Base-by-base conservation (phyloP, 179 eudicot genomes). In the Pouteria campechiana region DNA sequence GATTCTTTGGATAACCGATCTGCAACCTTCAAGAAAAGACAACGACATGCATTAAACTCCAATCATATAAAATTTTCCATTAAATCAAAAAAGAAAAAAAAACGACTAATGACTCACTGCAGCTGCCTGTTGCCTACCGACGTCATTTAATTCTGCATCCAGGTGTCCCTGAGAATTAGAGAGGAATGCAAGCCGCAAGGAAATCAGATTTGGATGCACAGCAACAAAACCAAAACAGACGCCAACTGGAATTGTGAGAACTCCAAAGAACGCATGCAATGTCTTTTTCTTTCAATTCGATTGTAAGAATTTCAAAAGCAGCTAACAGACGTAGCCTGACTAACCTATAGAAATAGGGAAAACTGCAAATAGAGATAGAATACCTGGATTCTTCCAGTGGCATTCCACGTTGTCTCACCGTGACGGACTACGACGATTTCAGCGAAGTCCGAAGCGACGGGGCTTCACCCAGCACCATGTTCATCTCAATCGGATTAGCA, bases 341-440 rank as follows among this genome's bases (percentile, higher is more conserved):
- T 3, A 37, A 40, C n/a, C 25, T 28, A 17, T 5, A 45, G 12
- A 5, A 11, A 54, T 13, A 7, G 19, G 3, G 22, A 7, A 41
- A n/a, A n/a, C n/a, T n/a, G n/a, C n/a, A n/a, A n/a, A n/a, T n/a
- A n/a, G 21, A 17, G 2, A 7, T 21, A 42, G 9, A 8, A 12
- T 9, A 86, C 94, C 96, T 87, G 96, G 41, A 87, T 60, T 74
- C 84, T 83, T n/a, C 61, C 59, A 58, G 52, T 54, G 30, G 82
- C 73, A 57, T 88, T 88, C 94, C 94, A 88, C 44, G 79, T 87
- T 6, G 97, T 88, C 48, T 88, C 97, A 1, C 97, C 97, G 46
- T 88, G 97, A 51, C 97, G 94, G 30, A 88, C 68, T 1, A 83
- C 57, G 21, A 88, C 55, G 14, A 88, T 70, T 64, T 88, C 92